A percentile compares a stretch with the other conserved stretches of the same genome.
Conservation (phyloP, 495 filamentous ascomycete species). For the Acidiella bohemica region DNA sequence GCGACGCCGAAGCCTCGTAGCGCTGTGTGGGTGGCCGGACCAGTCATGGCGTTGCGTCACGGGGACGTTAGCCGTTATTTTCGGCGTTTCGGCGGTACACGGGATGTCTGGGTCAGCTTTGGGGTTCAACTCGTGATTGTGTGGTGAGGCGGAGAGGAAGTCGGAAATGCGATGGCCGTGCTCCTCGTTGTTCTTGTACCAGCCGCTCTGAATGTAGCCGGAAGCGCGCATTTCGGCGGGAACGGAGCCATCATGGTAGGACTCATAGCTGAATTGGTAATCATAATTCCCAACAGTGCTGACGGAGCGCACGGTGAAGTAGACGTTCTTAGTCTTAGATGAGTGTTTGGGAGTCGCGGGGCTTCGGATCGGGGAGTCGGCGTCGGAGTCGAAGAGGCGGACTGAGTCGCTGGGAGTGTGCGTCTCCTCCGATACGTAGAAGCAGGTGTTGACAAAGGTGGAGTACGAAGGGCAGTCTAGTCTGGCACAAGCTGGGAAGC, state of each 20-base stretch:
- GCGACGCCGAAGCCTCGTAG: constrained; percentile 36
- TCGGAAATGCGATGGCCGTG: constrained; percentile 44
- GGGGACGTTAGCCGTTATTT: constrained; percentile 33
- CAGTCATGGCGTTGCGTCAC: constrained; percentile 31
- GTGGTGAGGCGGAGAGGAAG: constrained; percentile 37
- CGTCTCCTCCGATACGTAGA: constrained; percentile 30
- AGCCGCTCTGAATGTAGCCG: constrained; percentile 42
- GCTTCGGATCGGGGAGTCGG: constrained; percentile 31
- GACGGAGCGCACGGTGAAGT: constrained; percentile 34
- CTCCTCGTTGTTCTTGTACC: constrained; percentile 36
- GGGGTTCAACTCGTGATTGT: constrained; percentile 46
- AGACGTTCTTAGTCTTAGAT: constrained; percentile 30
- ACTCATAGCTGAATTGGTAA: constrained; percentile 36
- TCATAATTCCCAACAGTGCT: constrained; percentile 32
- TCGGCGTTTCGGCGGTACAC: constrained; percentile 37
- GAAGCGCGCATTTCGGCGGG: constrained; percentile 40
- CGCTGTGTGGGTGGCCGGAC: constrained; percentile 38
- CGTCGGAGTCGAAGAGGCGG: constrained; percentile 33
- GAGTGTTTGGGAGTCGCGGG: constrained; percentile 28
- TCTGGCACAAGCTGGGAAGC: constrained; percentile 34
- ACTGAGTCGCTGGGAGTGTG: constrained; percentile 33
- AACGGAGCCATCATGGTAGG: constrained; percentile 42
- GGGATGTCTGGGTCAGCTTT: constrained; percentile 43
- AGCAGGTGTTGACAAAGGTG: constrained; percentile 32
- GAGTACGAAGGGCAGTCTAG: constrained; percentile 39